Base-by-base conservation (phyloP, 176 grass and related monocot species). In the Cenchrus americanus region DNA sequence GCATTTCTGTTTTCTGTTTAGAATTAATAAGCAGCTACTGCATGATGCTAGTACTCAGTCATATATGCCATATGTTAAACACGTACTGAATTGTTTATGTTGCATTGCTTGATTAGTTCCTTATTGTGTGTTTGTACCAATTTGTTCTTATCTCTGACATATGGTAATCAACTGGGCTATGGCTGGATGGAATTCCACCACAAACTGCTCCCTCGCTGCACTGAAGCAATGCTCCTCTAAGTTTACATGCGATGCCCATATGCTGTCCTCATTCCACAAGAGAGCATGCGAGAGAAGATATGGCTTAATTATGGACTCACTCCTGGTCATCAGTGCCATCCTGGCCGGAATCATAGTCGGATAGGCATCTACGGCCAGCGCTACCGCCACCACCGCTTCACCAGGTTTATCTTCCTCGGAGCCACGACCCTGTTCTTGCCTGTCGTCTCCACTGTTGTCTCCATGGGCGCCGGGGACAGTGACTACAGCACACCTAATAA, bases 391-490 rank as follows among this genome's bases (percentile, higher is more conserved):
- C 63, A 27, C 13, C 40, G 23, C 4, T 34, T 76, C 6, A 85
- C 51, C 40, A 53, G 63, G 22, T 77, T 58, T 13, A 13, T 85
- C 63, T 85, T 47, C 4, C 15, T n/a, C 0, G 63, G 51, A 15
- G 73, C 73, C 17, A 77, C 3, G 10, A 47, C 18, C 15, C 10
- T 84, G 51, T 84, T 84, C 82, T 44, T 84, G 27, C 82, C 82
- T 32, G 65, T 83, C 59, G 23, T 83, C 43, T 74, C 69, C 10
- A 73, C 60, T 1, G 8, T 83, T 2, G 3, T 50, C 15, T 62
- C 80, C 30, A 27, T 21, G 2, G 8, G 24, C 10, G 3, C 1
- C 12, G 2, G 1, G 10, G 19, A 0, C 1, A 4, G 4, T 7
- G 0, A 9, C 21, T 3, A 22, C 4, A 24, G 15, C n/a, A 18